Conservation (phyloP, 352 stramenopile genomes). For the Nothophytophthora sp. region DNA sequence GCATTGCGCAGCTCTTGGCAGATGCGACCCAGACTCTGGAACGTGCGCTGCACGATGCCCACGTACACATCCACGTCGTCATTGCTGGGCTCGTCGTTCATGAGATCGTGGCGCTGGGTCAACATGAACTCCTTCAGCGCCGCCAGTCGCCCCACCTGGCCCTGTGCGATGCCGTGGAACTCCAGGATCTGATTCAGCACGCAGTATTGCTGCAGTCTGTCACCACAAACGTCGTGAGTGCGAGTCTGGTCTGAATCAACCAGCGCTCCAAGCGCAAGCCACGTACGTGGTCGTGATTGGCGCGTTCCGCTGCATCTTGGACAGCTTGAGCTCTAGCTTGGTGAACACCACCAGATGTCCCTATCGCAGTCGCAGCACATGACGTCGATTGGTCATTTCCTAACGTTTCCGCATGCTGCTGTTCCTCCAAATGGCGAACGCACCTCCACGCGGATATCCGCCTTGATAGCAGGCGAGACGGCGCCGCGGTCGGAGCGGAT, state of each 20-base stretch:
- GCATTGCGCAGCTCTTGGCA: constrained; percentile 72
- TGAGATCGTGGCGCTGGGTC: constrained; percentile 40
- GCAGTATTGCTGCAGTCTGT: constrained; percentile 79
- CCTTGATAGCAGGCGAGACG: constrained; percentile 53
- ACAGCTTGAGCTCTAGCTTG: constrained; percentile 71
- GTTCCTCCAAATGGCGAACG: not conserved
- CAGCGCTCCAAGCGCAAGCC: no score
- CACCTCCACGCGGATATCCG: constrained; percentile 73
- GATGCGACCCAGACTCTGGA: constrained; percentile 50
- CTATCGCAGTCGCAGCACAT: constrained; percentile 36
- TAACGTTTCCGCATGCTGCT: constrained; percentile 16
- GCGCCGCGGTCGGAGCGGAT: constrained; percentile 65
- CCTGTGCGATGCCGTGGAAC: constrained; percentile 72
- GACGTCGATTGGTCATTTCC: no score
- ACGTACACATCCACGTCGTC: constrained; percentile 59
- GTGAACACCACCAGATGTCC: constrained; percentile 76
- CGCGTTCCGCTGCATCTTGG: constrained; percentile 52
- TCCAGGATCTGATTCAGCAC: constrained; percentile 86
- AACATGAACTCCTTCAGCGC: constrained; percentile 54
- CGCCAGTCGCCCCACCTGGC: constrained; percentile 49
- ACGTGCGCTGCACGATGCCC: constrained; percentile 50
- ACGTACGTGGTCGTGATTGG: constrained; percentile 55
- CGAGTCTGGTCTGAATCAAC: constrained; percentile 5
- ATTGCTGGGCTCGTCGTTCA: constrained; percentile 33
- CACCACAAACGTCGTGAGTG: not conserved